Percentiles rank a stretch among this genome's conserved stretches.
Conservation (phyloP, 331 rosid genomes). For the Ulmus americana region DNA sequence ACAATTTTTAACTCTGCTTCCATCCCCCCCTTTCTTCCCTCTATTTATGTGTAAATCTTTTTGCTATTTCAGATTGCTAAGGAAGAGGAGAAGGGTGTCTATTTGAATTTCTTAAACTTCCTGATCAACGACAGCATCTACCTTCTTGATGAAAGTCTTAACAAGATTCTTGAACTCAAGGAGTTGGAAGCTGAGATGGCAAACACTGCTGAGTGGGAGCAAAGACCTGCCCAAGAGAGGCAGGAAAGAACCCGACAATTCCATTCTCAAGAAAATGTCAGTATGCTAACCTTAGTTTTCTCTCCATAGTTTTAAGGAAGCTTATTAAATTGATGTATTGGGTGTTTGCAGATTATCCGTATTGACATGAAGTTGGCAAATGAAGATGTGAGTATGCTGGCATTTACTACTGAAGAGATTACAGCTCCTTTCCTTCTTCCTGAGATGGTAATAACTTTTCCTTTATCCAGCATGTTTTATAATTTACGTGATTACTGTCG, state of each 20-base stretch:
- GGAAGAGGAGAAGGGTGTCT: conserved; percentile 98
- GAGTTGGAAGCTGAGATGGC: conserved; percentile 98
- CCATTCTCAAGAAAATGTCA: conserved; percentile 92
- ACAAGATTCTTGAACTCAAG: conserved; percentile 94
- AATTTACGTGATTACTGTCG: background rate
- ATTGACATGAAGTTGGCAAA: conserved; percentile 97
- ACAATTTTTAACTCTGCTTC: background rate
- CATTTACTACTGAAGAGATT: conserved; percentile 88
- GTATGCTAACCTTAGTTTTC: conserved; percentile 22
- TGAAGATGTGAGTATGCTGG: conserved; percentile 91
- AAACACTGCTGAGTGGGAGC: conserved; percentile 87
- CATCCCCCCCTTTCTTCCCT: background rate
- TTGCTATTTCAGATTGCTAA: conserved; percentile 76
- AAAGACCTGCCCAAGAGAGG: conserved; percentile 83
- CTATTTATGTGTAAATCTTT: conserved; percentile 18
- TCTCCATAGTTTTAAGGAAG: conserved; percentile 12
- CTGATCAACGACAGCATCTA: conserved; percentile 90
- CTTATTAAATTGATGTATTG: conserved; percentile 24
- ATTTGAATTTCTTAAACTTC: conserved; percentile 91
- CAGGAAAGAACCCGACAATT: conserved; percentile 93
- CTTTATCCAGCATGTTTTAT: conserved; percentile 15
- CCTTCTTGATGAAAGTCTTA: conserved; percentile 95
- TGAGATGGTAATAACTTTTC: conserved; percentile 66
- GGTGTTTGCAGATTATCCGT: conserved; percentile 63
- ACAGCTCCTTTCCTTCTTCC: conserved; percentile 94